Evolutionary conservation across 163 green algal genomes (phyloP), one percentile per base, ranked within the genome.

Genomic region (Scenedesmus sp.): DNA sequence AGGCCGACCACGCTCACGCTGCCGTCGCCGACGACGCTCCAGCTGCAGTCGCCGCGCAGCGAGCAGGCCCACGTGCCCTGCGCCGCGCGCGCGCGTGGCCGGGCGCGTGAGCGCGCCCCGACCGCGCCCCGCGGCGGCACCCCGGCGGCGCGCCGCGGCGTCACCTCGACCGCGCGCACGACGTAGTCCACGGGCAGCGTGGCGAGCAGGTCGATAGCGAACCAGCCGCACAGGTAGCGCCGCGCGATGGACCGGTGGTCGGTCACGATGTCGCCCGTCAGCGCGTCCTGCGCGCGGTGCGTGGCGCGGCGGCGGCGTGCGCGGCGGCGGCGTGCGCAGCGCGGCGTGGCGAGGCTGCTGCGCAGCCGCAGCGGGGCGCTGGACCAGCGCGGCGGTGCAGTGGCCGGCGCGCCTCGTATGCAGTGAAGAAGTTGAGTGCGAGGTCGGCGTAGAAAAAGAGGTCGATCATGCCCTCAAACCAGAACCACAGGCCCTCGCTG

Each of bases 361-460:
- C 17, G 53, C 22, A 53, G 45, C 45, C 45, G n/a, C n/a, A n/a
- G n/a, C n/a, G n/a, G n/a, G n/a, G n/a, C n/a, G n/a, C 39, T 47
- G 39, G 7, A 47, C 39, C 39, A 47, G 7, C 7, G 39, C 39
- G 10, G 7, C 39, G 7, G 4, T 47, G 54, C 20, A 34, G 54
- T 42, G 2, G 33, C 42, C 24, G 60, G 28, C 67, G 36, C 33
- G 84, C 85, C 85, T 89, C 85, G 63, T 85, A 89, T 10, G 85
- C 85, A 26, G 71, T 72, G 39, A 90, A 85, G 74, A 90, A 90
- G 70, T 90, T 90, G n/a, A 90, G 81, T 2, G 81, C 63, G 2
- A 90, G 77, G 70, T 90, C 86, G 1, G 83, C 70, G 36, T 86
- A 86, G 67, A 91, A 91, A 78, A 91, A 91, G 0, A 88, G n/a